phyloP scores from a whole-genome alignment of 176 grass and related monocot genomes.

The Dendrocalamus sinicus region DNA sequence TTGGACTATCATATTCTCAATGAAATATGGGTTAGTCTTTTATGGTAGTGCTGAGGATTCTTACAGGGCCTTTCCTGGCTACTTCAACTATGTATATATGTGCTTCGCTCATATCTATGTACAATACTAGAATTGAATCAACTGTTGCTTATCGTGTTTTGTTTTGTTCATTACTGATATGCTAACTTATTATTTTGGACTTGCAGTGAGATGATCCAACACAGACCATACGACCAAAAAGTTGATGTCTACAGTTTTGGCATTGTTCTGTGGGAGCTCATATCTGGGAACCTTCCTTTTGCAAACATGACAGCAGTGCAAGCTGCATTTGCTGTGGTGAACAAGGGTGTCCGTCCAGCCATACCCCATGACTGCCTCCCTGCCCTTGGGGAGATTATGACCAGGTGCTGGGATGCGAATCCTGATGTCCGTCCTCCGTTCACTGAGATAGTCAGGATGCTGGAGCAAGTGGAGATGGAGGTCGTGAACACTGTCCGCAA shows the following conservation, averaged over 20 bases:
- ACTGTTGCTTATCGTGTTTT: constrained; percentile 1
- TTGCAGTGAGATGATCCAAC: constrained; percentile 70
- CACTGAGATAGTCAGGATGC: constrained; percentile 55
- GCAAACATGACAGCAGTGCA: constrained; percentile 64
- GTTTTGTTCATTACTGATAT: constrained; percentile 10
- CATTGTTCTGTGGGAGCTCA: constrained; percentile 64
- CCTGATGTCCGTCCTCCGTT: constrained; percentile 53
- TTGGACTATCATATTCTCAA: neutral
- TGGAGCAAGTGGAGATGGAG: constrained; percentile 62
- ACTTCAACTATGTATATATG: neutral
- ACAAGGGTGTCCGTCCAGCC: constrained; percentile 60
- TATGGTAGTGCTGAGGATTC: constrained; percentile 14
- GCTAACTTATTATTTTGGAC: constrained; percentile 21
- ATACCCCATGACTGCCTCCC: constrained; percentile 68
- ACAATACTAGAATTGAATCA: constrained; percentile 20
- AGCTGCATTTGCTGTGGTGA: constrained; percentile 68
- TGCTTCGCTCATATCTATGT: constrained; percentile 1
- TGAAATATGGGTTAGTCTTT: neutral
- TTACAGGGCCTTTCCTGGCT: neutral
- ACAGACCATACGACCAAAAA: constrained; percentile 67
- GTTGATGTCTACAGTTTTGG: constrained; percentile 73
- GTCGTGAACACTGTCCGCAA: constrained; percentile 53
- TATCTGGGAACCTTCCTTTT: constrained; percentile 58
- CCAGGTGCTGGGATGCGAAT: constrained; percentile 66
- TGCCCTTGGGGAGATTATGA: constrained; percentile 61